A percentile compares a stretch with the other conserved stretches of the same genome.
phyloP scores from a whole-genome alignment of 106 monocot genomes.

The Narthecium ossifragum region DNA sequence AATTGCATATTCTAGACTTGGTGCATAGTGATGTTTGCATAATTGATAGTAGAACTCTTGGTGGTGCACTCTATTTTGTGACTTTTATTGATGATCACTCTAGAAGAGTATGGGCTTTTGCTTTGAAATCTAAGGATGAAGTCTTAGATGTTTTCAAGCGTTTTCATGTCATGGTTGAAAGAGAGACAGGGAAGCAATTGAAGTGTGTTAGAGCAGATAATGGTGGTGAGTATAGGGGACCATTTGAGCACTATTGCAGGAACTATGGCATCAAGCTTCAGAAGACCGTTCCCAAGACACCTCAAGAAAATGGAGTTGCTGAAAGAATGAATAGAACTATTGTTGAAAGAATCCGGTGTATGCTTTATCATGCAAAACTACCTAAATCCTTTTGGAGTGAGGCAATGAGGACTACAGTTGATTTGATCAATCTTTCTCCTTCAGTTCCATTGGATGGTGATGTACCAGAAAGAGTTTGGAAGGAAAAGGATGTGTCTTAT shows the following conservation, averaged over 20 bases:
- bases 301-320: constrained; percentile 8
- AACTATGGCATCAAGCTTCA: not conserved
- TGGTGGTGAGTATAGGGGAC: not conserved
- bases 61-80: not conserved
- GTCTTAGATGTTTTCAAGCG: not conserved
- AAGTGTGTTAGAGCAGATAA: not conserved
- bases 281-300: constrained; percentile 5
- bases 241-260: not conserved
- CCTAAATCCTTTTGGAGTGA: constrained; percentile 7
- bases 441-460: not conserved
- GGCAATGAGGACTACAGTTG: constrained; percentile 9
- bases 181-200: not conserved
- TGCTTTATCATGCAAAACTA: not conserved
- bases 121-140: constrained; percentile 1
- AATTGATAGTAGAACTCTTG: not conserved
- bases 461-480: constrained; percentile 6
- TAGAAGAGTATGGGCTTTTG: constrained; percentile 4
- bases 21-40: constrained; percentile 12
- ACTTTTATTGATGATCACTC: constrained; percentile 2
- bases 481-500: constrained; percentile 5
- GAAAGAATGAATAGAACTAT: not conserved
- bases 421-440: constrained; percentile 7
- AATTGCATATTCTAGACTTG: not conserved
- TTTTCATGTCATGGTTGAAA: not conserved
- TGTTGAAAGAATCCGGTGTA: not conserved